Conservation (phyloP, 495 filamentous ascomycete species). For the Hypoxylon fragiforme region DNA sequence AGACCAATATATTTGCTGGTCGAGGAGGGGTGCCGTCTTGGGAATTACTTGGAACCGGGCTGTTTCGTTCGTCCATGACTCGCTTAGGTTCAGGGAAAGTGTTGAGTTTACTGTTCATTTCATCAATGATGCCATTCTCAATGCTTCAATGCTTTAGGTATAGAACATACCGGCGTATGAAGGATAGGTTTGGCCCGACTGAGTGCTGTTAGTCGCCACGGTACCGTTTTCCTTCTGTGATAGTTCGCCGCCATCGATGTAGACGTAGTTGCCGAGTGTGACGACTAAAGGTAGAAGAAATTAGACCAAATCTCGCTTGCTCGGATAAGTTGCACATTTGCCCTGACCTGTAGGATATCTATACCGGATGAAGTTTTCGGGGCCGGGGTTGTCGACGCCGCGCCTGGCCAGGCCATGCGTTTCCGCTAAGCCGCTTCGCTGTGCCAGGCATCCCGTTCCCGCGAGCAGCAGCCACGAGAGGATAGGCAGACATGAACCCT, state of each 20-base stretch:
- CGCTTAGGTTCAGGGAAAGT: conserved; percentile 42
- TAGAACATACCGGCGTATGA: conserved; percentile 25
- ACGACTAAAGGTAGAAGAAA: conserved; percentile 22
- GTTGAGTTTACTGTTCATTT: conserved; percentile 37
- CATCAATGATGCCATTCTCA: conserved; percentile 4
- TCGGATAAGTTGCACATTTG: neutral
- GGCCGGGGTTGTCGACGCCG: conserved; percentile 24
- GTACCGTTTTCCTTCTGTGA: conserved; percentile 27
- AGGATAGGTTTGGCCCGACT: conserved; percentile 9
- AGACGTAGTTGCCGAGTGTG: conserved; percentile 33
- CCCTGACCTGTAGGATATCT: conserved; percentile 29
- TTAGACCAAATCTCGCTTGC: conserved; percentile 6
- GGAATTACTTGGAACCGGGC: conserved; percentile 34
- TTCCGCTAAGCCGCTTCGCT: conserved; percentile 13
- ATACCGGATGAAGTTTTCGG: conserved; percentile 34
- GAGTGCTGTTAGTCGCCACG: conserved; percentile 14
- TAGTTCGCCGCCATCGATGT: conserved; percentile 39
- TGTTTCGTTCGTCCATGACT: conserved; percentile 40
- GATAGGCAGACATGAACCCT: conserved; percentile 34
- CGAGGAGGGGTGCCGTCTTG: conserved; percentile 27
- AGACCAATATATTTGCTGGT: conserved; percentile 37
- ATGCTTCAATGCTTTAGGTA: neutral
- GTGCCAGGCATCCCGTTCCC: conserved; percentile 31
- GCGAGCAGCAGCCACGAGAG: conserved; percentile 37
- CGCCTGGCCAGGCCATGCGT: conserved; percentile 24